Percentiles rank a stretch among this genome's conserved stretches.
Conservation (phyloP, 2,329 filamentous ascomycete species). For the Pseudocercospora fijiensis region DNA sequence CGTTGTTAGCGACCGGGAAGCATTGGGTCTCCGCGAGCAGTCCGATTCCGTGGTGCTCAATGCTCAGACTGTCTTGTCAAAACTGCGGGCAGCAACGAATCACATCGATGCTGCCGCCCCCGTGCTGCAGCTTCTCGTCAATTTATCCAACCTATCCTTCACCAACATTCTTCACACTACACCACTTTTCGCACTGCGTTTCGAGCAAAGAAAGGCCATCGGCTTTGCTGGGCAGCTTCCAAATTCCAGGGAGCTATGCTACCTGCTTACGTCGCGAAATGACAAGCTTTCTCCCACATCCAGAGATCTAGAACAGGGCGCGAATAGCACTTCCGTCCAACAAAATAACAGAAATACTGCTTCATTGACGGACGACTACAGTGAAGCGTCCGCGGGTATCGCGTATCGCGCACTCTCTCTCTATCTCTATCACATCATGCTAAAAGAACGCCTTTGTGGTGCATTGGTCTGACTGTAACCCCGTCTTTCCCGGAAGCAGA, state of each 20-base stretch:
- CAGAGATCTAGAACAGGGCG: background rate
- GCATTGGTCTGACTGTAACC: background rate
- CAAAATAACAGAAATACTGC: too few relatives aligned
- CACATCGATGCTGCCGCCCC: background rate
- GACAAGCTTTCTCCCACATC: background rate
- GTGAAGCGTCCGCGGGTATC: too few relatives aligned
- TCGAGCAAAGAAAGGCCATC: background rate
- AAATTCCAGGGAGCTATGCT: background rate
- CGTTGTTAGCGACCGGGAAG: background rate
- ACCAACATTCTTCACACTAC: background rate
- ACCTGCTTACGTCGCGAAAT: background rate
- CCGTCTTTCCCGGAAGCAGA: background rate
- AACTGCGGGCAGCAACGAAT: background rate
- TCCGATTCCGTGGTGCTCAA: background rate
- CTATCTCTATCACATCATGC: background rate
- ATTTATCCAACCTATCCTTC: background rate
- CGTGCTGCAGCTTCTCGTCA: background rate
- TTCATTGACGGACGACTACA: too few relatives aligned
- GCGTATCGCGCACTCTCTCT: too few relatives aligned
- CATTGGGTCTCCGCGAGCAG: background rate
- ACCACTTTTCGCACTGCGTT: background rate
- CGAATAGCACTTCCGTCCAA: background rate
- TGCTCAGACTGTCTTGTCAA: background rate
- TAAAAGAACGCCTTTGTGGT: background rate
- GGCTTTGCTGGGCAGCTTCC: background rate